These are phyloP conservation scores for Hypomontagnella submonticulosa DNA, from an alignment of 495 filamentous ascomycete genomes.

Conservation along the genomic window DNA sequence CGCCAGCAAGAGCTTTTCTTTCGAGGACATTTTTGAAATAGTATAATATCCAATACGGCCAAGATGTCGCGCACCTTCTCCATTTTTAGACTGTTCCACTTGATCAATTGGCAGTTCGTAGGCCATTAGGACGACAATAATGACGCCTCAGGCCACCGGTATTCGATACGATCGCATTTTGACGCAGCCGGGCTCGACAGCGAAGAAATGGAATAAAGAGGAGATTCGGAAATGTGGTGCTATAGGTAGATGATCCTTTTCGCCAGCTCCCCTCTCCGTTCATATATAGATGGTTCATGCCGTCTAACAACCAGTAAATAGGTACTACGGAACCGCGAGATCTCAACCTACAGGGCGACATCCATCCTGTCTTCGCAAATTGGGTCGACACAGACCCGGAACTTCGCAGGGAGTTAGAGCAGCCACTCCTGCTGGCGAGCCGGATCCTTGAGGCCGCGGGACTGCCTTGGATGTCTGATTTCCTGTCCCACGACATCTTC, in stretches of 20 bases:
- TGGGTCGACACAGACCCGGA: constrained; percentile 41
- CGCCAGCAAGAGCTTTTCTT: constrained; percentile 1
- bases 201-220: constrained; percentile 48
- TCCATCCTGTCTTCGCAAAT: constrained; percentile 49
- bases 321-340: constrained; percentile 24
- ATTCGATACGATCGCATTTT: constrained; percentile 19
- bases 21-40: constrained; percentile 20
- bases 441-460: constrained; percentile 48
- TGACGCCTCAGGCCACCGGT: constrained; percentile 16
- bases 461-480: constrained; percentile 53
- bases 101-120: neutral
- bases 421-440: constrained; percentile 50
- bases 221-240: constrained; percentile 49
- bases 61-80: neutral
- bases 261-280: neutral
- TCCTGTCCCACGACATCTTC: constrained; percentile 52
- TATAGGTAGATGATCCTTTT: constrained; percentile 34
- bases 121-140: constrained; percentile 12
- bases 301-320: constrained; percentile 3
- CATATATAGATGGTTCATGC: neutral
- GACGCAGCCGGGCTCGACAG: constrained; percentile 37
- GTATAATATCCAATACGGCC: neutral
- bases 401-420: constrained; percentile 43
- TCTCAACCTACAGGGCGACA: constrained; percentile 40
- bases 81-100: neutral